phyloP scores from a whole-genome alignment of 2,329 filamentous ascomycete genomes.

The Fusarium falciforme region DNA sequence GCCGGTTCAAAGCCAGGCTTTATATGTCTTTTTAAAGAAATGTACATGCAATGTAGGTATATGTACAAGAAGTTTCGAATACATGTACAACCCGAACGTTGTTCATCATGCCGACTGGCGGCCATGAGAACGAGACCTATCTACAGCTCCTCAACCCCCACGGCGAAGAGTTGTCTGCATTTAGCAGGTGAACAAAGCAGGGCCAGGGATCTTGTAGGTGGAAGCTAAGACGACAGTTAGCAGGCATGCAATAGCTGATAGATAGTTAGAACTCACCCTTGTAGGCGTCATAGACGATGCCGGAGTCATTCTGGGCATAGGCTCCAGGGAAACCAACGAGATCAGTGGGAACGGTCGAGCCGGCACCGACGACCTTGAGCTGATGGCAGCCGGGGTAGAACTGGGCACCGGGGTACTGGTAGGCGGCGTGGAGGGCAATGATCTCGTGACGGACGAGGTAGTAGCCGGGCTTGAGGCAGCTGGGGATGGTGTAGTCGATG shows the following conservation, averaged over 20 bases:
- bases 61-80: constrained; percentile 14
- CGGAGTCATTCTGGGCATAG: constrained; percentile 61
- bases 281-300: constrained; percentile 65
- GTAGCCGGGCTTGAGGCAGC: constrained; percentile 63
- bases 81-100: constrained; percentile 9
- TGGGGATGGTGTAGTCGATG: constrained; percentile 65
- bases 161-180: neutral
- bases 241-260: neutral
- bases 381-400: constrained; percentile 70
- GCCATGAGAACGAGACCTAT: constrained; percentile 11
- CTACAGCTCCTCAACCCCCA: neutral
- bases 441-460: constrained; percentile 70
- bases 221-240: constrained; percentile 40
- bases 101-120: constrained; percentile 11
- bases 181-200: constrained; percentile 60
- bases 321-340: constrained; percentile 66
- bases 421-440: constrained; percentile 64
- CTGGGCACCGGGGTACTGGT: constrained; percentile 63
- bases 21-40: constrained; percentile 2
- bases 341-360: constrained; percentile 53
- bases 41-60: constrained; percentile 19
- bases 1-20: constrained; percentile 1
- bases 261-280: constrained; percentile 48
- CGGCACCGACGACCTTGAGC: constrained; percentile 63
- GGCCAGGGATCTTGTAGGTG: constrained; percentile 60